These are phyloP conservation scores for Corrigiola litoralis DNA, from an alignment of 179 eudicot species.

Conservation along the genomic window DNA sequence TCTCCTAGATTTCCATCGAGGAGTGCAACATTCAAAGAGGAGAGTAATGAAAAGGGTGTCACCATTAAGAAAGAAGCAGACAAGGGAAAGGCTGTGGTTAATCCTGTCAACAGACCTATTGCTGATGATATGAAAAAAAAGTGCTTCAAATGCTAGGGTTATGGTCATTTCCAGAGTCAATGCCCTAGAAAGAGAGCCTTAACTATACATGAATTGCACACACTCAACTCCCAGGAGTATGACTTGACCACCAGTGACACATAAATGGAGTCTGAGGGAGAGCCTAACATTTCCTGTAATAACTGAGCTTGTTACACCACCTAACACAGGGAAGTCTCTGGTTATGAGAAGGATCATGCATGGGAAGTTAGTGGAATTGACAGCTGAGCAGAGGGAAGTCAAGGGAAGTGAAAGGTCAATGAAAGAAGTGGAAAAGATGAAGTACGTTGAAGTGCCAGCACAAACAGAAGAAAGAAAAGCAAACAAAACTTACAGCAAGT, in stretches of 20 bases:
- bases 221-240: not conserved
- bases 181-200: not conserved
- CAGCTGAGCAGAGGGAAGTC: not conserved
- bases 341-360: not conserved
- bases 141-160: not conserved
- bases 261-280: not conserved
- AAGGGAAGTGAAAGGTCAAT: no score
- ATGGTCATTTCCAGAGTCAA: not conserved
- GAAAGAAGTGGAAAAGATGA: no score
- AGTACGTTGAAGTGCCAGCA: no score
- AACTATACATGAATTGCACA: no score
- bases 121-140: not conserved
- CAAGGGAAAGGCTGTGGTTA: not conserved
- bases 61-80: no score
- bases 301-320: no score
- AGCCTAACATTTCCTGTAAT: not conserved
- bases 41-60: not conserved
- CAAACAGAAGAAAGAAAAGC: no score
- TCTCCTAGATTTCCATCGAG: no score
- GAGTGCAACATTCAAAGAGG: not conserved
- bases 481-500: no score
- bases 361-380: not conserved
- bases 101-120: not conserved
- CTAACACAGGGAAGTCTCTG: not conserved
- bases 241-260: not conserved